Evolutionary conservation across 495 filamentous ascomycete species (phyloP).

Genomic region (Letharia lupina): DNA sequence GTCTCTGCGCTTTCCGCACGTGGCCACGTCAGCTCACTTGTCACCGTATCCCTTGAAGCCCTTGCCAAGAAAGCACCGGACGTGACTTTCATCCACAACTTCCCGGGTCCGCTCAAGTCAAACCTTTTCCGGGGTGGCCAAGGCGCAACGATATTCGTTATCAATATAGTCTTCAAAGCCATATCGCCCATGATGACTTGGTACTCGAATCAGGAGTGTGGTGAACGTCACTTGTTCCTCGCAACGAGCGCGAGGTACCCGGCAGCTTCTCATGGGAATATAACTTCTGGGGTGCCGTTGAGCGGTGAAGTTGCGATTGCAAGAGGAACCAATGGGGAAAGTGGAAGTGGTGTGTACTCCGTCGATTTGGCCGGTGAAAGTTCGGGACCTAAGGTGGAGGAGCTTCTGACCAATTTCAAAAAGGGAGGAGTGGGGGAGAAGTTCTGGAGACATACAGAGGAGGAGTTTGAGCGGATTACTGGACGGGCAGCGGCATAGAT

Average conservation of each 20-base stretch:
- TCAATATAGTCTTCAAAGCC: conserved; percentile 13
- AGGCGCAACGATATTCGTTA: not conserved
- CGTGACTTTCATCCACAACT: conserved; percentile 51
- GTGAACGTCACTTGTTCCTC: conserved; percentile 47
- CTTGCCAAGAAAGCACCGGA: conserved; percentile 39
- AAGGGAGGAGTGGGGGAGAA: conserved; percentile 36
- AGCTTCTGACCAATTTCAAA: conserved; percentile 33
- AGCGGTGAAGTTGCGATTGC: conserved; percentile 29
- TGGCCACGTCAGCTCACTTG: conserved; percentile 42
- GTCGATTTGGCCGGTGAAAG: conserved; percentile 39
- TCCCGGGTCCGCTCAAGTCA: conserved; percentile 47
- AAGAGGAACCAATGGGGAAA: conserved; percentile 37
- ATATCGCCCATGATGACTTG: conserved; percentile 30
- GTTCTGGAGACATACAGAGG: conserved; percentile 44
- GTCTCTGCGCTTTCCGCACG: conserved; percentile 28
- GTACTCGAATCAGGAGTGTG: conserved; percentile 36
- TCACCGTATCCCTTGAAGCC: conserved; percentile 43
- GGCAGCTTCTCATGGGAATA: not conserved
- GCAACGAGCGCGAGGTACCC: conserved; percentile 38
- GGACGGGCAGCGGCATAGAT: conserved; percentile 11
- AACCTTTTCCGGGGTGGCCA: conserved; percentile 26
- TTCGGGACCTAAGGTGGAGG: conserved; percentile 28
- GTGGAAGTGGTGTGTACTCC: conserved; percentile 46
- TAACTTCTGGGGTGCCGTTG: conserved; percentile 25
- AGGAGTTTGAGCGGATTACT: conserved; percentile 37